Percentiles rank a stretch among this genome's conserved stretches.
Conservation (phyloP, 2,329 filamentous ascomycete species). For the Phoma sp. region DNA sequence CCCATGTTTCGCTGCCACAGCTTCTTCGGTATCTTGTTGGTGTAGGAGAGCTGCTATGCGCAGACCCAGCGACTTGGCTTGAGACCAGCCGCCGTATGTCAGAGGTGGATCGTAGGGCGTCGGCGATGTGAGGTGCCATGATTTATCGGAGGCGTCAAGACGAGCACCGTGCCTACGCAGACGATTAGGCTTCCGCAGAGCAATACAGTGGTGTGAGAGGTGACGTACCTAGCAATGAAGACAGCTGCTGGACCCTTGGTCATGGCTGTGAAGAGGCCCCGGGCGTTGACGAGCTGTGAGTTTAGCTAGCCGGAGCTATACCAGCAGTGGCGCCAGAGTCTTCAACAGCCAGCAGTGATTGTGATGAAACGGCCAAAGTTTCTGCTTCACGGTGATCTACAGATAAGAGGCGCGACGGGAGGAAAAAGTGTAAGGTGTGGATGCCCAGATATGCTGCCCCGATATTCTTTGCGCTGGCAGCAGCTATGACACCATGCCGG, state of each 20-base stretch:
- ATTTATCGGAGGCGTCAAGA: constrained; percentile 90
- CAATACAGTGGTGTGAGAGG: constrained; percentile 5
- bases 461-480: constrained; percentile 20
- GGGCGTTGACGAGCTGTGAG: constrained; percentile 6
- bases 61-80: constrained; percentile 79
- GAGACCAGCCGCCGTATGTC: constrained; percentile 92
- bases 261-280: constrained; percentile 40
- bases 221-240: constrained; percentile 55
- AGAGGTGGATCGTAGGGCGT: constrained; percentile 95
- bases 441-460: constrained; percentile 13
- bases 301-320: constrained; percentile 15
- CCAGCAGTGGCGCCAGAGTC: neutral
- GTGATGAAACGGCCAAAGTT: constrained; percentile 6
- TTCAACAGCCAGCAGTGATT: neutral
- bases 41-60: constrained; percentile 78
- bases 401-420: neutral
- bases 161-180: constrained; percentile 79
- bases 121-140: constrained; percentile 91
- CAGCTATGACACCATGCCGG: constrained; percentile 32
- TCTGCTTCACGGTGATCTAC: constrained; percentile 2
- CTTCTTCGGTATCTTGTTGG: constrained; percentile 56
- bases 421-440: constrained; percentile 4
- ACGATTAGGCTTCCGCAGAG: constrained; percentile 21
- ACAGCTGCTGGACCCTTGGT: constrained; percentile 55
- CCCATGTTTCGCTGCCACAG: constrained; percentile 33